Evolutionary conservation across 202 grass and related monocot genomes (phyloP).

Genomic region (Zizania palustris): DNA sequence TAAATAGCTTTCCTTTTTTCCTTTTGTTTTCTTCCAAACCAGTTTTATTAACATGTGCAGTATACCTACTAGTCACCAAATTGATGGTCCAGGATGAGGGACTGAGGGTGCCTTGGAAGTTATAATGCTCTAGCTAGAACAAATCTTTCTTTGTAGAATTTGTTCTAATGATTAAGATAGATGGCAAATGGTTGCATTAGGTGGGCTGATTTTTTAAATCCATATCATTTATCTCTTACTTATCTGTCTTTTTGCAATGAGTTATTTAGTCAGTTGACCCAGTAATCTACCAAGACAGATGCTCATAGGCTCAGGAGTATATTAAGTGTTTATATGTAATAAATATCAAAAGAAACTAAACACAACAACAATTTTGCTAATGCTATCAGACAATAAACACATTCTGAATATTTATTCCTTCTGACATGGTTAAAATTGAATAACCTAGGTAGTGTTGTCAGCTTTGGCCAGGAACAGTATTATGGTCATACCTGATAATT

Average conservation of each 20-base stretch:
- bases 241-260: neutral
- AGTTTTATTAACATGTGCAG: neutral
- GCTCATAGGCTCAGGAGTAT: neutral
- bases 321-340: neutral
- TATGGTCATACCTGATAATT: constrained; percentile 98
- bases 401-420: constrained; percentile 12
- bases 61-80: constrained; percentile 44
- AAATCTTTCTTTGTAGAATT: constrained; percentile 27
- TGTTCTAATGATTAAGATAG: constrained; percentile 31
- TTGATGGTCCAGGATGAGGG: constrained; percentile 41
- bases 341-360: constrained; percentile 23
- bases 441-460: constrained; percentile 67
- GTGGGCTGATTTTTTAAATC: constrained; percentile 24
- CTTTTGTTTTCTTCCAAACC: neutral
- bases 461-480: constrained; percentile 67
- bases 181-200: constrained; percentile 25
- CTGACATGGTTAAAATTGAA: constrained; percentile 35
- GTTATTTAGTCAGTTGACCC: constrained; percentile 17
- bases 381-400: neutral
- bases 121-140: constrained; percentile 29
- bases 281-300: constrained; percentile 25
- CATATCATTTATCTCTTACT: neutral
- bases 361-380: neutral
- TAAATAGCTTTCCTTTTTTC: neutral
- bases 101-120: constrained; percentile 49